phyloP scores from a whole-genome alignment of 208 protist species.

The Acanthamoeba culbertsoni region DNA sequence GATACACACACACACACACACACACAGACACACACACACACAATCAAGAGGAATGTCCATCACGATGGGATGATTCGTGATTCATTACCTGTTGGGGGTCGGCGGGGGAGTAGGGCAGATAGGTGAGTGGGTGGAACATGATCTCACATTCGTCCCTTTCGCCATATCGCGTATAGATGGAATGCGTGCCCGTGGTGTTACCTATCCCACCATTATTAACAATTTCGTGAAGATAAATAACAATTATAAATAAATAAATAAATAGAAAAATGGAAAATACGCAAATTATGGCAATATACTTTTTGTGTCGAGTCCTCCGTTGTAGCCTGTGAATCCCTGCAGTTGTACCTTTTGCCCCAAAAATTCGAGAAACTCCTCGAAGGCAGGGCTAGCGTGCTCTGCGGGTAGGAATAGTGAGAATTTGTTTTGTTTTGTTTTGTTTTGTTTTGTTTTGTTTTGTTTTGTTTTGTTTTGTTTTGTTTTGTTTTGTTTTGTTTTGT shows the following conservation, averaged over 20 bases:
- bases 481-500: too few species aligned
- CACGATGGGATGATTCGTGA: not conserved
- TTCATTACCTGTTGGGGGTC: not conserved
- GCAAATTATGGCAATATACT: not conserved
- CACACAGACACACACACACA: not conserved
- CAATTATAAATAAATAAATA: not conserved
- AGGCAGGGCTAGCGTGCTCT: slow-evolving; percentile 61
- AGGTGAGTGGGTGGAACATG: slow-evolving; percentile 34
- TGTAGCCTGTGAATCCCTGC: slow-evolving; percentile 63
- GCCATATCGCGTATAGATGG: not conserved
- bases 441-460: too few species aligned
- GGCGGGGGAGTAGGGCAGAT: not conserved
- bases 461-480: too few species aligned
- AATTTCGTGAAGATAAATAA: not conserved
- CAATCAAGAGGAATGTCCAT: not conserved
- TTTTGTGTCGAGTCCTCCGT: slow-evolving; percentile 65
- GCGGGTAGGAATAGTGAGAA: not conserved
- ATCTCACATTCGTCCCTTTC: slow-evolving; percentile 32
- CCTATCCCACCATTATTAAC: not conserved
- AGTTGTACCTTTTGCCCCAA: slow-evolving; percentile 55
- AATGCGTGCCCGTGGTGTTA: slow-evolving; percentile 42
- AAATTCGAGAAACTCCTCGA: slow-evolving; percentile 63
- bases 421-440: too few species aligned
- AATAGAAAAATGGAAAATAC: not conserved
- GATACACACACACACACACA: not conserved